Evolutionary conservation across 2,329 filamentous ascomycete genomes (phyloP).

Genomic region (Xenosphaeropsis pyriputrescens): DNA sequence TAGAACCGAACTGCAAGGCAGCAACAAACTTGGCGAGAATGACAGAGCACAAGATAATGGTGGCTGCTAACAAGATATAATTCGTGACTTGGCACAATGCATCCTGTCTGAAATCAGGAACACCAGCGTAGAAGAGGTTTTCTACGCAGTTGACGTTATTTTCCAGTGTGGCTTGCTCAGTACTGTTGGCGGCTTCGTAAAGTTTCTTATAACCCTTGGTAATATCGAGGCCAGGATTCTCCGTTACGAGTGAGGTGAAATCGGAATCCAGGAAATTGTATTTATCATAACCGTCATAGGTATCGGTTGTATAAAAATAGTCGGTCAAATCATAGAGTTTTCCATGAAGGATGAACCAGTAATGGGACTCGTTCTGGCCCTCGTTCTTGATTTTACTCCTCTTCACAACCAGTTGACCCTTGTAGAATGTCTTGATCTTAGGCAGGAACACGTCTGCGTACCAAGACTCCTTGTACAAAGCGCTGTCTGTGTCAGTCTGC

Average conservation of each 20-base stretch:
- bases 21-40: conserved; percentile 83
- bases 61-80: conserved; percentile 77
- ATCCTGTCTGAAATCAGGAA: conserved; percentile 67
- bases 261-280: conserved; percentile 62
- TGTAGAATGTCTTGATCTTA: conserved; percentile 71
- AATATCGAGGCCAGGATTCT: conserved; percentile 70
- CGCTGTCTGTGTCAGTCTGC: conserved; percentile 38
- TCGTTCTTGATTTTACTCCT: conserved; percentile 41
- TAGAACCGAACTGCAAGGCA: conserved; percentile 85
- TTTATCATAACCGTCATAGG: conserved; percentile 31
- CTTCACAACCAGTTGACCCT: conserved; percentile 71
- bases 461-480: conserved; percentile 55
- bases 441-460: conserved; percentile 63
- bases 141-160: conserved; percentile 72
- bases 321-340: conserved; percentile 81
- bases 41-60: conserved; percentile 67
- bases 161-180: conserved; percentile 30
- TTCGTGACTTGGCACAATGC: conserved; percentile 76
- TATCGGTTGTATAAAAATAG: conserved; percentile 67
- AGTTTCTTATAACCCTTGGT: conserved; percentile 46
- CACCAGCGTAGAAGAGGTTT: conserved; percentile 71
- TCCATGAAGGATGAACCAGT: conserved; percentile 68
- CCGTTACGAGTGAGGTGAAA: conserved; percentile 52
- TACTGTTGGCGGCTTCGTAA: conserved; percentile 34
- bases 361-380: conserved; percentile 50